phyloP scores from a whole-genome alignment of 257 asterid genomes.

The Nicotiana tabacum region DNA sequence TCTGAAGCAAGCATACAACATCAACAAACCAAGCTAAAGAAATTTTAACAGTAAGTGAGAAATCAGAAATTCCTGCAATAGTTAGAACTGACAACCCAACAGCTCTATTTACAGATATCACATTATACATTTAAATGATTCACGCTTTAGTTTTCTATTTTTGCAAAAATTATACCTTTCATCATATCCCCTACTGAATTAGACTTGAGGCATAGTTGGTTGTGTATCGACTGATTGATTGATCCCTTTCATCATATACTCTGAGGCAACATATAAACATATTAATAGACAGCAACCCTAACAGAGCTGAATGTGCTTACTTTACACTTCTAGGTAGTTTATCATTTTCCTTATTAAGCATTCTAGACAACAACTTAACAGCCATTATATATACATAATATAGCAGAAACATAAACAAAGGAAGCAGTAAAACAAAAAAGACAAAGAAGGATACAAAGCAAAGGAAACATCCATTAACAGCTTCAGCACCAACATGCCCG shows the following conservation, averaged over 20 bases:
- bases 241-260: not conserved
- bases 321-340: not conserved
- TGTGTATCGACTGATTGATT: not conserved
- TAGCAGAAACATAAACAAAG: not conserved
- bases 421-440: not conserved
- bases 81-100: not conserved
- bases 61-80: not conserved
- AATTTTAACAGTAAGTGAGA: not conserved
- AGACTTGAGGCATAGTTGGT: not conserved
- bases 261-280: not conserved
- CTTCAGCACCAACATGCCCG: conserved; percentile 86
- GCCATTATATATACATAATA: not conserved
- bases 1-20: not conserved
- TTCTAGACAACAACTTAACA: not conserved
- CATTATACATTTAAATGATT: not conserved
- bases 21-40: not conserved
- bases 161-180: not conserved
- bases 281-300: not conserved
- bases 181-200: not conserved
- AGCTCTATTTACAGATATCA: not conserved
- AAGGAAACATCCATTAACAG: conserved; percentile 79
- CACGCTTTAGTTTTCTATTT: not conserved
- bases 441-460: conserved; percentile 72
- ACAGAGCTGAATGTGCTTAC: not conserved
- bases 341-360: not conserved